Base-by-base conservation (phyloP, 352 stramenopile genomes). In the Ophiocytium majus region DNA sequence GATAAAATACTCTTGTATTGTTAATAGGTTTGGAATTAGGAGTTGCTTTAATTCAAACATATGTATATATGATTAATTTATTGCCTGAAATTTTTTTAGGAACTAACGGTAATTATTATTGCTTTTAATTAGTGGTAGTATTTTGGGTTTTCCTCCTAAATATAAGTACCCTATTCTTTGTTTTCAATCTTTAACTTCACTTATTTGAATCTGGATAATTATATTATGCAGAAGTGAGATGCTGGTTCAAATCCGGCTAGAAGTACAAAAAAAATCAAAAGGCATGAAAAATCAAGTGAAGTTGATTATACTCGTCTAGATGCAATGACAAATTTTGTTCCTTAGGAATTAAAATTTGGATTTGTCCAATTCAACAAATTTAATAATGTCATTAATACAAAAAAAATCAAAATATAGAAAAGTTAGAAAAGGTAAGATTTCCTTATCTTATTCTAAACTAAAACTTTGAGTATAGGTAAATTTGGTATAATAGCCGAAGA, bases 301-400 rank as follows among this genome's bases (percentile, higher is more conserved):
- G 57, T 71, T 71, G 57, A 71, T 71, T 71, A 71, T 71, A 71
- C 19, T 23, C 57, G 28, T 23, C 28, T 71, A 28, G 57, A 23
- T 71, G 57, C 57, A 23, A 71, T 71, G 23, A 71, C 57, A 71
- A 71, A 71, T 71, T 71, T 71, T 23, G 57, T 71, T 71, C 57
- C 28, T 71, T 71, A 28, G 57, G 57, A 23, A 71, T 71, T 71
- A 71, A 71, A 71, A 28, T 71, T 71, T 71, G 57, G 57, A 28
- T 71, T 23, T 71, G 57, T 71, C 57, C 57, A 23, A 71, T 23
- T 23, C 23, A 23, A 28, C 28, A 71, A 71, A 71, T n/a, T 71
- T 23, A 71, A 71, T 23, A 71, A 71, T 71, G 57, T 71, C 28
- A 71, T 71, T 71, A 71, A 28, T 28, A 71, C 57, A 23, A 71